Conservation (phyloP, 805 yeast species). For the Metschnikowia amazonensis region DNA sequence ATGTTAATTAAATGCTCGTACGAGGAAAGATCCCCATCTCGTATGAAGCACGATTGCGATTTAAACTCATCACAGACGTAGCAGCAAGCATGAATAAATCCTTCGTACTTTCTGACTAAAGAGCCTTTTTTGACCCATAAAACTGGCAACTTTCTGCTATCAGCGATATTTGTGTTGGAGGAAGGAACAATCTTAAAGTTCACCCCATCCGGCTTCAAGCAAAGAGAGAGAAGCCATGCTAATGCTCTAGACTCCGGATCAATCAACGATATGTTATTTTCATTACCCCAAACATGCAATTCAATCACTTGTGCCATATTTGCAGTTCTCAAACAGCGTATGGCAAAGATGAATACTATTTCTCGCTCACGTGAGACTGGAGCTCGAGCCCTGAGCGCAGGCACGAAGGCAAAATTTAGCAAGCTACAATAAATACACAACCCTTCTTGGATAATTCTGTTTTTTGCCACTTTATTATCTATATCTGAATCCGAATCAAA, state of each 20-base stretch:
- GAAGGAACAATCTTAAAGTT: slow-evolving; percentile 45
- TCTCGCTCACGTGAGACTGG: slow-evolving; percentile 1
- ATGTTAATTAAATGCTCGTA: slow-evolving; percentile 36
- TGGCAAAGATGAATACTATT: neutral
- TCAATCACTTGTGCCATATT: slow-evolving; percentile 16
- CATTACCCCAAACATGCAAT: slow-evolving; percentile 56
- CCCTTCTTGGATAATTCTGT: neutral
- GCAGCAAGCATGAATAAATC: slow-evolving; percentile 36
- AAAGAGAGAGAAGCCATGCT: slow-evolving; percentile 36
- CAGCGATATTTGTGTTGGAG: slow-evolving; percentile 54
- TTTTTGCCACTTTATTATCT: neutral
- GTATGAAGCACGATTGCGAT: slow-evolving; percentile 12
- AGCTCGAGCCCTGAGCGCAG: neutral
- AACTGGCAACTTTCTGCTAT: slow-evolving; percentile 48
- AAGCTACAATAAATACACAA: neutral
- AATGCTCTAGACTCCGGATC: slow-evolving; percentile 52
- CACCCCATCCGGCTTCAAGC: slow-evolving; percentile 17
- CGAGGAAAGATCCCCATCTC: slow-evolving; percentile 12
- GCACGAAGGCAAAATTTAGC: neutral
- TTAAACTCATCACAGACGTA: slow-evolving; percentile 23
- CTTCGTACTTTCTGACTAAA: slow-evolving; percentile 29
- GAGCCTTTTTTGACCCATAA: slow-evolving; percentile 24
- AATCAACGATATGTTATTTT: slow-evolving; percentile 37
- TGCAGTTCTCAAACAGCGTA: neutral
- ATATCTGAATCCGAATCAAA: neutral